Base-by-base conservation (phyloP, 441 rosid species). In the Francoa sonchifolia region DNA sequence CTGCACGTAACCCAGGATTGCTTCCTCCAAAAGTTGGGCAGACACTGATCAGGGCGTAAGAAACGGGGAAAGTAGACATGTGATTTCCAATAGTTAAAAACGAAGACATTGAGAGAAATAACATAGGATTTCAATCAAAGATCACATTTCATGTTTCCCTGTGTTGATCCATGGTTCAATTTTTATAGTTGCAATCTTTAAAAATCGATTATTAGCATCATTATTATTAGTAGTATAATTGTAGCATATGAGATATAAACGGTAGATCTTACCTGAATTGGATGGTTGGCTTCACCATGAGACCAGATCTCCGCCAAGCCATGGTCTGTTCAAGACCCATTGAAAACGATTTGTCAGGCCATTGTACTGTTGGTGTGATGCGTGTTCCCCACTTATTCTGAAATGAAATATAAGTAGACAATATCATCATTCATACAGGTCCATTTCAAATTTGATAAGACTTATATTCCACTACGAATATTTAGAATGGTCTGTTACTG, bases 311-410 rank as follows among this genome's bases (percentile, higher is more conserved):
- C 66, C 69, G 71, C 93, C 93, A 88, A 35, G 85, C 90, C 62
- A 82, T 58, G 54, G 79, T 67, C 61, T 88, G 95, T 37, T 78
- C 63, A 53, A 89, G 56, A 48, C 79, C 77, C 39, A 89, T 41
- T 4, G 78, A 54, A 19, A 82, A 64, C 17, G 95, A 78, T 65
- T 72, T 82, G 55, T 89, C 98, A 23, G 98, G 95, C 94, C 76
- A 85, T 34, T 83, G 71, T 15, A 89, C 58, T 72, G 68, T 72
- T 26, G 95, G 95, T 3, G 97, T 79, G 48, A 89, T 61, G 40
- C 88, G 56, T n/a, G 92, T 79, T 58, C 97, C 97, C 58, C 74
- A 67, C 60, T 81, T 81, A 55, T 62, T 88, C 95, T 88, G 74
- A 32, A 12, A 19, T n/a, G n/a, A n/a, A n/a, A n/a, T n/a, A n/a